Evolutionary conservation across 257 asterid genomes (phyloP).

Genomic region (Fraxinus americana): DNA sequence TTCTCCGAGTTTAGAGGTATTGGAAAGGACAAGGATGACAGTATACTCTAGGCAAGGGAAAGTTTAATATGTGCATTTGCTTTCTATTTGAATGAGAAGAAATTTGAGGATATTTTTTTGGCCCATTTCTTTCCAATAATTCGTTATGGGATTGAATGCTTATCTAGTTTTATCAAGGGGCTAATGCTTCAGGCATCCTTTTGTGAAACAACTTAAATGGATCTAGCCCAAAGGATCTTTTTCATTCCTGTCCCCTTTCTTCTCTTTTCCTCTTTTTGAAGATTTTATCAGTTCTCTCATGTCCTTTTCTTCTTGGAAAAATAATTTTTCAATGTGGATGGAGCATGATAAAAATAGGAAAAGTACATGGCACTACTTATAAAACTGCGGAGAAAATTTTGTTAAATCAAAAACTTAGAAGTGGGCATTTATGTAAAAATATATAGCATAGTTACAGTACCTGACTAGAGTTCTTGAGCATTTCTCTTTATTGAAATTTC

Average conservation of each 20-base stretch:
- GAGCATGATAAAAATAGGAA: not conserved
- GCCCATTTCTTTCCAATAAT: not conserved
- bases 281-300: not conserved
- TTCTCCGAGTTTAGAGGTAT: not conserved
- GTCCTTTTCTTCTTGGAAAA: not conserved
- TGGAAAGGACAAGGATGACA: not conserved
- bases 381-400: not conserved
- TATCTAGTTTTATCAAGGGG: not conserved
- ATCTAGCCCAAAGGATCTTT: not conserved
- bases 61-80: not conserved
- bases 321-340: not conserved
- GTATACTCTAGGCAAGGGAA: not conserved
- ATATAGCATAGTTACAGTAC: not conserved
- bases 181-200: not conserved
- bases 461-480: not conserved
- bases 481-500: not conserved
- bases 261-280: not conserved
- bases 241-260: not conserved
- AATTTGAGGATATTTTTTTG: not conserved
- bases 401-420: not conserved
- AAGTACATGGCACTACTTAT: not conserved
- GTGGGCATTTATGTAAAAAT: not conserved
- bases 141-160: not conserved
- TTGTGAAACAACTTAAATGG: not conserved
- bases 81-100: not conserved